Evolutionary conservation across 192 early-diverging fungal genomes (phyloP), one percentile per base, ranked within the genome.

Genomic region (Paraglomus brasilianum): DNA sequence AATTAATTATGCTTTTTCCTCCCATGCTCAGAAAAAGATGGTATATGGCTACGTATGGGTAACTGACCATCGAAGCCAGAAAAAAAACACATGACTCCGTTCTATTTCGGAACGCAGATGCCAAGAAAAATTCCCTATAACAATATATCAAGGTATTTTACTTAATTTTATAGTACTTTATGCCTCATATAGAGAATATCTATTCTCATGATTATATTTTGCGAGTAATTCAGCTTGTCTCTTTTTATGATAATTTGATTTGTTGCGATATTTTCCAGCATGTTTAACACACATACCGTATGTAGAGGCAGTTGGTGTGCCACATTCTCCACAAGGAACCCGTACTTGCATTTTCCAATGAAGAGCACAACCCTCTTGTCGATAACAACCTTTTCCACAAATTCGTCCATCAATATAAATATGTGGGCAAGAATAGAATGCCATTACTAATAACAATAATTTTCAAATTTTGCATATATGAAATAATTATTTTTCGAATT

Each of bases 391-490:
- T 59, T 40, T 59, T 39, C 17, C 57, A 41, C 36, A 59, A 24
- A 24, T 4, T 39, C 8, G 36, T 39, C 57, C 5, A 59, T 59
- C 36, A 40, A 59, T 10, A 59, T 38, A 59, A 5, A 15, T 40
- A 39, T 59, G 30, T 24, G 14, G 14, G 30, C 57, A 59, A 38
- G 38, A 59, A 59, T 59, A 59, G 41, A 59, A 59, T 59, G 57
- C 57, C 56, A 58, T 58, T 58, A 58, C n/a, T 58, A 58, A 58
- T 58, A 58, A 30, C 56, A n/a, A 58, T 58, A 58, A 30, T 39
- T 58, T 58, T 58, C 56, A 47, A 58, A 58, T 58, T 58, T 58
- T 58, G 56, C 24, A 58, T 58, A 58, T 58, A 58, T 58, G 56
- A 58, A 58, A 58, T 58, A 58, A 58, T 58, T 58, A 58, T 58